A percentile compares a stretch with the other conserved stretches of the same genome.
Conservation (phyloP, 306 rosid species). For the Ceratonia siliqua region DNA sequence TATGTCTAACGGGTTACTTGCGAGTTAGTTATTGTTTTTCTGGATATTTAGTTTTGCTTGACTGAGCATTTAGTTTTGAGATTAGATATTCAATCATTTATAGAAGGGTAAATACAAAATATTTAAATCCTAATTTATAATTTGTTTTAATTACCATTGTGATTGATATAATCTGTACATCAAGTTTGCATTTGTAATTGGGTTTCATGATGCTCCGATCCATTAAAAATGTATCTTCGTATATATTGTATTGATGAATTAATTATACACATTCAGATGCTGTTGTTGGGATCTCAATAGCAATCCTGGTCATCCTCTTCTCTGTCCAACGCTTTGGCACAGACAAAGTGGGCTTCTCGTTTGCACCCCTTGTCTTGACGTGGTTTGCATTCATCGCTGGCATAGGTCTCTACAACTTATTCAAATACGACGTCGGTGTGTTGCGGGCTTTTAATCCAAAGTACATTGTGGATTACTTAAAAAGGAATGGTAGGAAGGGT, state of each 20-base stretch:
- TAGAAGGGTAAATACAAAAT: too few species aligned
- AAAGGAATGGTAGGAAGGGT: slow-evolving; percentile 52
- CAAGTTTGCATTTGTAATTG: too few species aligned
- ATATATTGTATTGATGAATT: neutral
- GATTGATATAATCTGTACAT: too few species aligned
- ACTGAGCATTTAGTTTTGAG: too few species aligned
- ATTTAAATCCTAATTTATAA: too few species aligned
- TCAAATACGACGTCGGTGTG: slow-evolving; percentile 50
- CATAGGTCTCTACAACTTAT: slow-evolving; percentile 60
- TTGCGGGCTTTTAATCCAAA: slow-evolving; percentile 62
- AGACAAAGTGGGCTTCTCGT: slow-evolving; percentile 59
- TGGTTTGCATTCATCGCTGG: slow-evolving; percentile 63
- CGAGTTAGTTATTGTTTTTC: too few species aligned
- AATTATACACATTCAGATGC: slow-evolving; percentile 31
- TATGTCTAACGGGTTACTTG: too few species aligned
- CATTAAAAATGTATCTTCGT: too few species aligned
- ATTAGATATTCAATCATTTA: too few species aligned
- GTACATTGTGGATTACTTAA: slow-evolving; percentile 46
- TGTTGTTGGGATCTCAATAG: slow-evolving; percentile 56
- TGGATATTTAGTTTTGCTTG: too few species aligned
- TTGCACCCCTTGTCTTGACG: slow-evolving; percentile 54
- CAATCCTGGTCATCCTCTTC: slow-evolving; percentile 48
- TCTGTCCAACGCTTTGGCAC: slow-evolving; percentile 59
- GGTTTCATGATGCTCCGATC: too few species aligned
- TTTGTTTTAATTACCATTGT: too few species aligned